Evolutionary conservation across 108 stramenopile genomes (phyloP), one percentile per base, ranked within the genome.

Genomic region (Conticribra weissflogii): DNA sequence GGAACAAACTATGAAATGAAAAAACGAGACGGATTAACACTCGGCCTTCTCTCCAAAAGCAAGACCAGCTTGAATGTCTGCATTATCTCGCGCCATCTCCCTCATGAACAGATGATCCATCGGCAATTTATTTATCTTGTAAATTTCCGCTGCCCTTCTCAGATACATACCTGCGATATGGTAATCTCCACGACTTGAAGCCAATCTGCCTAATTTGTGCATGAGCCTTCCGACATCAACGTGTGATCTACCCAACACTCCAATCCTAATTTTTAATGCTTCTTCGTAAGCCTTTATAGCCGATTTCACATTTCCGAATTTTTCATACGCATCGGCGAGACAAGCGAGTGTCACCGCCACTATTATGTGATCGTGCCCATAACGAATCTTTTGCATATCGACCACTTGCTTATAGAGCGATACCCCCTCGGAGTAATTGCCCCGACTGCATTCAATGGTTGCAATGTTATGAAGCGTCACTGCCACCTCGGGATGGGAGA

Each of bases 401-500:
- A 89, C 81, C 7, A 92, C 94, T 52, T 91, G 86, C 21, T 66
- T 71, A 65, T 89, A 95, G 19, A 92, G 66, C 12, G 79, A 68
- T 17, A 92, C 68, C 9, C 91, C 81, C 30, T 91, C 88, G 9
- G 81, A 54, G 51, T 81, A 87, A 50, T 90, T 88, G 0, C 91
- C 90, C 1, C 91, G 75, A 32, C 86, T 85, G n/a, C 87, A 90
- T 76, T 95, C 94, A 63, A 95, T 92, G 8, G 91, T 92, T 9
- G 91, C 94, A 71, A 95, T 87, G 34, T 95, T 95, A 82, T 92
- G 94, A 28, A 95, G 73, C 14, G 94, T 89, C 12, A 95, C 84
- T 29, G 86, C 86, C 17, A 95, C 91, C 62, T 92, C 91, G 16
- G 94, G 91, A 74, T 95, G 94, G 16, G 88, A 88, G 15, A 90